Evolutionary conservation across 805 yeast genomes (phyloP).

Genomic region (Candida sakaeoensis): DNA sequence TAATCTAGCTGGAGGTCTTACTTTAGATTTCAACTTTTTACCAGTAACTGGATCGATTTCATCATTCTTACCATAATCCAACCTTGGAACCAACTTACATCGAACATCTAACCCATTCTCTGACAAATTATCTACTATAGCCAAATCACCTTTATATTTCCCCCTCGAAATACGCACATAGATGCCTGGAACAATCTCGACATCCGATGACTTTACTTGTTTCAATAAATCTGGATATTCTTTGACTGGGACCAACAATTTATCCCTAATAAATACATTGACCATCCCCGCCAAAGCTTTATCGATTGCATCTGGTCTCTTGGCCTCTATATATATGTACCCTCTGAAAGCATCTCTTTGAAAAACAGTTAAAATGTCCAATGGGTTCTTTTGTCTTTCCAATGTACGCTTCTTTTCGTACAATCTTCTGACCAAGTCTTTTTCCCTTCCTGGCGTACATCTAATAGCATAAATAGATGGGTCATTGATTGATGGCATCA

Average conservation of each 20-base stretch:
- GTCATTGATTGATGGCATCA: conserved; percentile 93
- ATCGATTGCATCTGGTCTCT: conserved; percentile 87
- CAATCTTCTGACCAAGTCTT: conserved; percentile 80
- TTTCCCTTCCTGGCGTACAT: conserved; percentile 90
- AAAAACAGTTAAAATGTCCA: conserved; percentile 83
- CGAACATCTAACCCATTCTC: conserved; percentile 96
- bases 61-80: conserved; percentile 78
- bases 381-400: conserved; percentile 69
- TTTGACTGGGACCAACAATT: conserved; percentile 87
- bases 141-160: conserved; percentile 87
- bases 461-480: conserved; percentile 96
- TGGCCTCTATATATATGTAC: conserved; percentile 90
- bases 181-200: conserved; percentile 85
- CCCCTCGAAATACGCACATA: conserved; percentile 91
- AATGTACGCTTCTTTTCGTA: conserved; percentile 79
- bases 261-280: conserved; percentile 69
- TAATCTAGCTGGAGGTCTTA: conserved; percentile 80
- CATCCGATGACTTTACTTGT: conserved; percentile 83
- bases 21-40: conserved; percentile 47
- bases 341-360: conserved; percentile 93
- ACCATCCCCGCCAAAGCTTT: conserved; percentile 87
- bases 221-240: conserved; percentile 92
- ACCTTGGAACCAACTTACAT: conserved; percentile 85
- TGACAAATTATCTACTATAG: conserved; percentile 86
- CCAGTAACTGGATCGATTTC: conserved; percentile 46